These are phyloP conservation scores for Stagonosporopsis chrysanthemi DNA, from an alignment of 2,329 filamentous ascomycete species.

Conservation along the genomic window DNA sequence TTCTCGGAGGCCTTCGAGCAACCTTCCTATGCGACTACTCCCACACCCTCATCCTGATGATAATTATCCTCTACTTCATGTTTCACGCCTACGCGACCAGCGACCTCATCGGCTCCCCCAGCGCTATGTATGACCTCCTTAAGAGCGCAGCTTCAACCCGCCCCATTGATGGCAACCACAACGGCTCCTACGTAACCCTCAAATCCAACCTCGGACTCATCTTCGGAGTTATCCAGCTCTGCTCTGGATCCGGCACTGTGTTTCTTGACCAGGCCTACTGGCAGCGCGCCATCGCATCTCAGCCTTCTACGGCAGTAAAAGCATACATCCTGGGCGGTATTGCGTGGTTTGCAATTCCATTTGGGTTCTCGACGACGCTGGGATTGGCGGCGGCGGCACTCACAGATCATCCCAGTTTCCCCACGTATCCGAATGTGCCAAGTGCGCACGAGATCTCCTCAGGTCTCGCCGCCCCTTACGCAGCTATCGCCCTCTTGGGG, in stretches of 20 bases:
- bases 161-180: constrained; percentile 50
- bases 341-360: constrained; percentile 58
- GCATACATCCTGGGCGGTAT: constrained; percentile 52
- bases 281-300: constrained; percentile 52
- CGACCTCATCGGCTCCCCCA: constrained; percentile 50
- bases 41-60: constrained; percentile 53
- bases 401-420: constrained; percentile 53
- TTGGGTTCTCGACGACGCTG: constrained; percentile 52
- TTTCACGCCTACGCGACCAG: constrained; percentile 53
- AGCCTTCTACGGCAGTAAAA: constrained; percentile 37
- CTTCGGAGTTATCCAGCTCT: constrained; percentile 55
- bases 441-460: constrained; percentile 38
- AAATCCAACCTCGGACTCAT: constrained; percentile 54
- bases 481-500: constrained; percentile 39
- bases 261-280: constrained; percentile 57
- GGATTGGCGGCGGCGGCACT: constrained; percentile 56
- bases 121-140: constrained; percentile 52
- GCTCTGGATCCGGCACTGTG: constrained; percentile 48
- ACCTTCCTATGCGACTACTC: constrained; percentile 54
- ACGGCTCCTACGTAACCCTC: constrained; percentile 53
- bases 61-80: constrained; percentile 56
- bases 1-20: constrained; percentile 49
- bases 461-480: constrained; percentile 42
- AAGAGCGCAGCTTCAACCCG: constrained; percentile 46
- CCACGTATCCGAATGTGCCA: constrained; percentile 51